Evolutionary conservation across 345 rosid species (phyloP), one percentile per base, ranked within the genome.

Genomic region (Eucalyptus pumila): DNA sequence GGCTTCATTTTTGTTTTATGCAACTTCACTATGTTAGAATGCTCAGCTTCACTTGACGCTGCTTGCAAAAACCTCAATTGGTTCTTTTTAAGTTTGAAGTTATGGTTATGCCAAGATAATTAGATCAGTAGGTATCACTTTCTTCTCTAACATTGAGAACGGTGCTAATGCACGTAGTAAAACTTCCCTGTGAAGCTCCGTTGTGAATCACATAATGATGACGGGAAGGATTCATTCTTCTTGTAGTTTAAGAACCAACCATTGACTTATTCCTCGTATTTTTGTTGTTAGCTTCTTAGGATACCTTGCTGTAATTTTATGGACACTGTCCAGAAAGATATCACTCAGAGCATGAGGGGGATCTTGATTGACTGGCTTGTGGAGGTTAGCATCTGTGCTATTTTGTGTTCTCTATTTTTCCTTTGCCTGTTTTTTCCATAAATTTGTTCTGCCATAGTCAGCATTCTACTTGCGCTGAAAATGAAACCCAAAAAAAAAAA

Each of bases 321-420:
- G 98, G 97, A 96, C 92, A 94, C 87, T 49, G 89, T 89, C 34
- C 99, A 97, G 91, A 93, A 80, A 62, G 99, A 98, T 88, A 93
- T 98, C 86, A 95, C 97, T 89, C 95, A 94, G 76, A 94, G 94
- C 90, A 98, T 98, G 99, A 91, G 99, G 7, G 98, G 96, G 76
- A 97, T 98, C 89, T 89, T 98, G 48, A 94, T 98, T 88, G 98
- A 98, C 92, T 98, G 99, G 99, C 99, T 98, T 92, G 98, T 98
- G 42, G 99, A 98, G 99, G 99, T 97, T 89, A 87, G 91, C n/a
- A 15, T 85, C 89, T 67, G 30, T 27, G 65, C 47, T n/a, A 50
- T 51, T 34, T 80, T 58, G 19, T 87, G 9, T 34, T 87, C 11
- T 80, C 19, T 50, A 49, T 87, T 42, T 65, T 76, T 76, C 85